Evolutionary conservation across 2,329 filamentous ascomycete genomes (phyloP).

Genomic region (Talaromyces sp.): DNA sequence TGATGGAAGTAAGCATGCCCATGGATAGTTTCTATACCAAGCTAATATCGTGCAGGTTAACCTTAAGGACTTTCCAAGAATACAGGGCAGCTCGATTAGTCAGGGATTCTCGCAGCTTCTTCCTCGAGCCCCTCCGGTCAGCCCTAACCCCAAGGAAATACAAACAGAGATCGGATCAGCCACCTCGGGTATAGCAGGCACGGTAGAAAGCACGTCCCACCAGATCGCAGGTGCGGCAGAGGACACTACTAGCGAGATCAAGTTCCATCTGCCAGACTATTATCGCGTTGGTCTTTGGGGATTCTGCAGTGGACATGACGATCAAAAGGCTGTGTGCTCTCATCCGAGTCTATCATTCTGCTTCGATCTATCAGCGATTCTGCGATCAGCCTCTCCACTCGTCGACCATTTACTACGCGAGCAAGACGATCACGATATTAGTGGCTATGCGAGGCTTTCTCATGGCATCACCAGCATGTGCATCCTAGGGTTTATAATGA

Average conservation of each 20-base stretch:
- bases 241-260: conserved; percentile 2
- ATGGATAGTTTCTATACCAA: neutral
- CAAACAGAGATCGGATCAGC: neutral
- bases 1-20: neutral
- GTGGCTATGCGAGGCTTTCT: conserved; percentile 6
- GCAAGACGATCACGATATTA: conserved; percentile 1
- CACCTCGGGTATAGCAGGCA: neutral
- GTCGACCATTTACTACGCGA: neutral
- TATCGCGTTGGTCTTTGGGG: conserved; percentile 13
- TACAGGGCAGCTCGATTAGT: neutral
- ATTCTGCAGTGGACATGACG: conserved; percentile 7
- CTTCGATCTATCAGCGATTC: conserved; percentile 9
- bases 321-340: conserved; percentile 2
- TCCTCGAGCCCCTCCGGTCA: neutral
- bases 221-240: neutral
- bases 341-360: conserved; percentile 8
- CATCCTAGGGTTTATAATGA: conserved; percentile 7
- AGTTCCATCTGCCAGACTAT: conserved; percentile 4
- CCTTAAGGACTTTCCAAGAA: neutral
- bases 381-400: neutral
- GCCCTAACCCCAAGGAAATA: neutral
- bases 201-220: neutral
- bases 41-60: neutral
- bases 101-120: neutral
- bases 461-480: conserved; percentile 6